These are phyloP conservation scores for Hymenoscyphus scutula DNA, from an alignment of 2,329 filamentous ascomycete genomes.

Conservation along the genomic window DNA sequence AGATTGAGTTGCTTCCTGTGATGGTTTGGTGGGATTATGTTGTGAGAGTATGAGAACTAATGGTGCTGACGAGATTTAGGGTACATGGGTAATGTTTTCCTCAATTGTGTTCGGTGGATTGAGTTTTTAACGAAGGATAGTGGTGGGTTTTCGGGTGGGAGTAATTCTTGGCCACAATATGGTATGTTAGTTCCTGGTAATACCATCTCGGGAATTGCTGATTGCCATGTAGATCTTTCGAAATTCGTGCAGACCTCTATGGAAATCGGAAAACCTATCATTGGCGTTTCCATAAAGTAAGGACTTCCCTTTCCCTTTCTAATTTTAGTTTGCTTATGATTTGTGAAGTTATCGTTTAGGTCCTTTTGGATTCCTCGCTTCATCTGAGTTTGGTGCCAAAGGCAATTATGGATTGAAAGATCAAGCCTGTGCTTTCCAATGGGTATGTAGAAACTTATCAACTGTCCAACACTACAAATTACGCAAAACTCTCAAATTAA, in stretches of 20 bases:
- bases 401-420: constrained; percentile 26
- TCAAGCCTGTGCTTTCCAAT: constrained; percentile 27
- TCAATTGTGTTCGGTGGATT: background rate
- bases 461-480: too few relatives aligned
- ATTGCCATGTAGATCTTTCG: constrained; percentile 13
- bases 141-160: constrained; percentile 20
- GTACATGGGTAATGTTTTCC: constrained; percentile 21
- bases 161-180: constrained; percentile 25
- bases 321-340: background rate
- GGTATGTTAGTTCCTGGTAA: constrained; percentile 9
- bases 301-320: background rate
- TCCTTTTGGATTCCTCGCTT: constrained; percentile 22
- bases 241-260: constrained; percentile 17
- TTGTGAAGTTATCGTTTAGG: constrained; percentile 23
- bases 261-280: constrained; percentile 20
- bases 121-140: constrained; percentile 9
- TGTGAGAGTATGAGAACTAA: background rate
- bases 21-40: constrained; percentile 24
- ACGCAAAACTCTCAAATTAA: too few relatives aligned
- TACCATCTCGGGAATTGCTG: background rate
- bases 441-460: constrained; percentile 22
- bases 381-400: constrained; percentile 13
- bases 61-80: constrained; percentile 13
- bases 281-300: constrained; percentile 27
- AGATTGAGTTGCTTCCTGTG: constrained; percentile 21